Percentiles rank a stretch among this genome's conserved stretches.
phyloP scores from a whole-genome alignment of 108 stramenopile genomes.

The Pseudonitzschia multiseries region DNA sequence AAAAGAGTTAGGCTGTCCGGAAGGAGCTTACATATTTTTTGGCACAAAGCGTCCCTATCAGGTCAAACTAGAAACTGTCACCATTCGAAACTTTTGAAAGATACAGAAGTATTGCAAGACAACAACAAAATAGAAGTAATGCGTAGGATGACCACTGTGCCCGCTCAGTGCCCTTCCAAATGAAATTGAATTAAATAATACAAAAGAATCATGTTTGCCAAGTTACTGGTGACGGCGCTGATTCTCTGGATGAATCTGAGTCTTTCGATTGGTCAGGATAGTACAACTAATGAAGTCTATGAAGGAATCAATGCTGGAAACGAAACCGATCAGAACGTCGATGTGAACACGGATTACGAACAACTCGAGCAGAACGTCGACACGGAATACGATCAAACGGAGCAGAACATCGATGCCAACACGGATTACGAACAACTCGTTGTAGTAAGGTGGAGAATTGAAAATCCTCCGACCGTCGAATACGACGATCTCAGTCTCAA shows the following conservation, averaged over 20 bases:
- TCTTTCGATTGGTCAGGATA: slow-evolving; percentile 1
- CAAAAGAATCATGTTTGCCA: background rate
- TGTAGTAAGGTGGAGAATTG: slow-evolving; percentile 23
- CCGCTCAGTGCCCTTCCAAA: background rate
- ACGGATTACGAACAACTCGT: slow-evolving; percentile 11
- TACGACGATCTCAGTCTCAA: slow-evolving; percentile 17
- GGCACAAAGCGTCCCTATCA: too few relatives aligned
- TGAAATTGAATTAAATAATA: background rate
- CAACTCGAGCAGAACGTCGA: background rate
- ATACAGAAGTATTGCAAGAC: too few relatives aligned
- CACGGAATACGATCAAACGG: slow-evolving; percentile 9
- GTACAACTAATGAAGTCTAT: background rate
- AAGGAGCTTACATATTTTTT: too few relatives aligned
- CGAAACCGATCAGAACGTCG: background rate
- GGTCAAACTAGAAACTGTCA: too few relatives aligned
- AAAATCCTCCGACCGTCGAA: background rate
- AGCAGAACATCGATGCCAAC: too few relatives aligned
- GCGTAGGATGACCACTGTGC: background rate
- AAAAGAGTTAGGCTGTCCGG: too few relatives aligned
- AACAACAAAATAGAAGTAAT: too few relatives aligned
- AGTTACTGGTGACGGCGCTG: background rate
- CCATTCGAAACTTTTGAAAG: too few relatives aligned
- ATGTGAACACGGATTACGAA: slow-evolving; percentile 15
- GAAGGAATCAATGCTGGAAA: background rate
- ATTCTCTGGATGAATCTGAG: slow-evolving; percentile 7